A percentile compares a stretch with the other conserved stretches of the same genome.
Conservation (phyloP, 441 rosid species). For the Capsella rubella region DNA sequence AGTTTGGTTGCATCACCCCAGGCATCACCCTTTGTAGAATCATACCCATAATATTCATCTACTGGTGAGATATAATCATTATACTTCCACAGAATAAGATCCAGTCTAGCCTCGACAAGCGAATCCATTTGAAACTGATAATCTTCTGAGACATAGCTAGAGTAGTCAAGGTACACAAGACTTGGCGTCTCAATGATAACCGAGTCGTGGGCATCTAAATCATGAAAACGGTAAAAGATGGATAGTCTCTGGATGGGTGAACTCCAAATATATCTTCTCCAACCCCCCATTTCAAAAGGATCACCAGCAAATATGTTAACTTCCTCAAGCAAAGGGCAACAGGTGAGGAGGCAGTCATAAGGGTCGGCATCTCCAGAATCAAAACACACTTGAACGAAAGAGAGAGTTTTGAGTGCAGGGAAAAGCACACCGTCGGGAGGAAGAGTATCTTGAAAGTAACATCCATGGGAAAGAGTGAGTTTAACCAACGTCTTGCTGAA, state of each 20-base stretch:
- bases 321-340: not conserved
- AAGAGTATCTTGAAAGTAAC: not conserved
- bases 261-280: not conserved
- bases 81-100: not conserved
- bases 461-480: not conserved
- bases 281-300: not conserved
- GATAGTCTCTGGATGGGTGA: not conserved
- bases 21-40: not conserved
- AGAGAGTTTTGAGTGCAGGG: conserved; percentile 2
- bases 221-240: not conserved
- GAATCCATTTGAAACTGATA: not conserved
- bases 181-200: not conserved
- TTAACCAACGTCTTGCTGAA: conserved; percentile 12
- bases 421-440: not conserved
- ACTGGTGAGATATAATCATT: not conserved
- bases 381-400: not conserved
- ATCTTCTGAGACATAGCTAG: not conserved
- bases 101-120: not conserved
- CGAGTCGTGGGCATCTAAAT: not conserved
- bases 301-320: not conserved
- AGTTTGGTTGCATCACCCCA: conserved; percentile 4
- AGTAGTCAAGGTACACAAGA: not conserved
- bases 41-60: not conserved
- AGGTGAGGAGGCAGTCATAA: not conserved
- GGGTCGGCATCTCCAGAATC: not conserved